phyloP scores from a whole-genome alignment of 768 basidiomycete genomes.

The Lyophyllum decastes region DNA sequence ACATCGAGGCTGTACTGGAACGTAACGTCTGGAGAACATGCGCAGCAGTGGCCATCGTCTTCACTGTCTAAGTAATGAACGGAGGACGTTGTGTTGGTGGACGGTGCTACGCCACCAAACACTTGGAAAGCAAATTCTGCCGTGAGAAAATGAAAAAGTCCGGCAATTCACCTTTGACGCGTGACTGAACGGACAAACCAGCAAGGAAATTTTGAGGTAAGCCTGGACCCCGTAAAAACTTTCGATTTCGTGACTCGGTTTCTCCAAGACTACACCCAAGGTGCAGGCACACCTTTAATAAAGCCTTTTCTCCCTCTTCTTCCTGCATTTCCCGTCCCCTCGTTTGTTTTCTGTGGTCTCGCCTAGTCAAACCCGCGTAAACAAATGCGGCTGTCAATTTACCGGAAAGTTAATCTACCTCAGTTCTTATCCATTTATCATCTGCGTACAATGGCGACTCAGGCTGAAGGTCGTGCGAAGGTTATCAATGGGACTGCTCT shows the following conservation, averaged over 20 bases:
- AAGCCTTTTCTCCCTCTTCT: neutral
- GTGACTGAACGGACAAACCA: constrained; percentile 3
- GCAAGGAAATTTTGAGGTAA: constrained; percentile 5
- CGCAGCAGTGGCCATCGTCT: constrained; percentile 39
- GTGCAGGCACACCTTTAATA: constrained; percentile 16
- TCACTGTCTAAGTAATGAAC: constrained; percentile 13
- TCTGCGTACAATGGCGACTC: constrained; percentile 39
- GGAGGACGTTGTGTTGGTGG: neutral
- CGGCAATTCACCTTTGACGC: constrained; percentile 1
- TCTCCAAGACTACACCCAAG: constrained; percentile 2
- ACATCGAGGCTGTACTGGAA: constrained; percentile 59
- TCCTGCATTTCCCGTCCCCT: constrained; percentile 1
- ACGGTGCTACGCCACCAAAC: no score
- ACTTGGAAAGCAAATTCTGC: neutral
- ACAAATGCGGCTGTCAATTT: constrained; percentile 24
- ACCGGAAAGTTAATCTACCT: constrained; percentile 7
- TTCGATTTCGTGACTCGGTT: constrained; percentile 5
- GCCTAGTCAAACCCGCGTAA: constrained; percentile 23
- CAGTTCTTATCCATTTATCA: constrained; percentile 38
- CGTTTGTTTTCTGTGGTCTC: constrained; percentile 1
- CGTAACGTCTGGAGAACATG: constrained; percentile 55
- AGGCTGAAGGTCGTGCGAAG: constrained; percentile 31
- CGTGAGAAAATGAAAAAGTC: constrained; percentile 13
- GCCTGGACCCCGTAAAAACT: neutral
- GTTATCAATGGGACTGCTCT: constrained; percentile 84